These are phyloP conservation scores for Diaporthe eres DNA, from an alignment of 2,329 filamentous ascomycete species.

Conservation along the genomic window DNA sequence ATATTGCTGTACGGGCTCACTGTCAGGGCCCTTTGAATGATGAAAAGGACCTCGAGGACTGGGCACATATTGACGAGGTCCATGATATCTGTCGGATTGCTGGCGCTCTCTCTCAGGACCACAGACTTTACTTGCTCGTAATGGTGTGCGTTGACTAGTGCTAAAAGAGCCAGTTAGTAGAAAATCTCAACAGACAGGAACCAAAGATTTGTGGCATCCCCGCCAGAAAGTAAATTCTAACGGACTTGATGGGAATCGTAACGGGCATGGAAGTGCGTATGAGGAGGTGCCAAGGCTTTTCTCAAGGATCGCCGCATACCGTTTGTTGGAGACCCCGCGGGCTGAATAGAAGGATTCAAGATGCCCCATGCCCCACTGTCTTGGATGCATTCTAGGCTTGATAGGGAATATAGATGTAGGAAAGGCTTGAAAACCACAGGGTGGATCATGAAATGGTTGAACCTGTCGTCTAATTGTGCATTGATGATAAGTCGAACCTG, in stretches of 20 bases:
- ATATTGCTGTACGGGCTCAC: too few species aligned
- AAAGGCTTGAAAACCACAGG: neutral
- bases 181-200: rapidly evolving
- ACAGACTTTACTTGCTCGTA: neutral
- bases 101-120: neutral
- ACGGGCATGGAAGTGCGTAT: neutral
- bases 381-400: neutral
- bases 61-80: too few species aligned
- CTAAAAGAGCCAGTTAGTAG: neutral
- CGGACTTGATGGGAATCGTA: neutral
- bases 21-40: too few species aligned
- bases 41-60: neutral
- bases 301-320: neutral
- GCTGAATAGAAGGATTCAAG: neutral
- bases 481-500: neutral
- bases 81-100: neutral
- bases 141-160: rapidly evolving
- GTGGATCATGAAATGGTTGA: neutral
- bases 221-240: neutral
- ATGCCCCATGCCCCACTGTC: neutral
- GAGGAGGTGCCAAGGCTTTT: neutral
- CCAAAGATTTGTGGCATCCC: neutral
- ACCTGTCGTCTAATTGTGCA: too few species aligned
- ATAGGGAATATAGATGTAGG: neutral
- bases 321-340: neutral